phyloP scores from a whole-genome alignment of 768 basidiomycete species.

The Hericium coralloides region DNA sequence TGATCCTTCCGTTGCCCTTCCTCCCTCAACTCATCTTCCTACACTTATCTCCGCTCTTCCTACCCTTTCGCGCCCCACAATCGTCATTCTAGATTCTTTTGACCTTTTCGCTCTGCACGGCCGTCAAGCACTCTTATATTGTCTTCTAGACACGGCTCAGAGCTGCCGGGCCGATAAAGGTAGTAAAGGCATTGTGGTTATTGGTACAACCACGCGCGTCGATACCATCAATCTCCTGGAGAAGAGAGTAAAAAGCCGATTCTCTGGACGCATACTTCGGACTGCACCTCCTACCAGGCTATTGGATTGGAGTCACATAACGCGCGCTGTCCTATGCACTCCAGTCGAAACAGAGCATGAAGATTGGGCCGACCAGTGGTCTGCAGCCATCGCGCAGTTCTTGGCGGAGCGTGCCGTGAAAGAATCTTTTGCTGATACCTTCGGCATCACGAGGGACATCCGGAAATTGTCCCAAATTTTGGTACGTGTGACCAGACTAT shows the following conservation, averaged over 20 bases:
- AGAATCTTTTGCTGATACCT: constrained; percentile 46
- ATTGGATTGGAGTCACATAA: constrained; percentile 41
- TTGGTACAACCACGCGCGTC: constrained; percentile 81
- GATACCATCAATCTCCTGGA: constrained; percentile 87
- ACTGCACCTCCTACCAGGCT: constrained; percentile 52
- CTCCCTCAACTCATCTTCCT: constrained; percentile 64
- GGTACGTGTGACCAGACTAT: constrained; percentile 31
- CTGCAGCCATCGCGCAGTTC: constrained; percentile 44
- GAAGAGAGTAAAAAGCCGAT: constrained; percentile 95
- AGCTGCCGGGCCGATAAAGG: constrained; percentile 56
- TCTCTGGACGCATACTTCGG: constrained; percentile 85
- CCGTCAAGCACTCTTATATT: constrained; percentile 89
- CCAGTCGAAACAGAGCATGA: constrained; percentile 19
- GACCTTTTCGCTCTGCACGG: constrained; percentile 91
- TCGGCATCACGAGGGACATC: constrained; percentile 51
- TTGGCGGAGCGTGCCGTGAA: constrained; percentile 38
- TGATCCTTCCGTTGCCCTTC: constrained; percentile 27
- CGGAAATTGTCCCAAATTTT: constrained; percentile 49
- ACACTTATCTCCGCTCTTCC: constrained; percentile 69
- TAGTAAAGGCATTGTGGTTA: constrained; percentile 67
- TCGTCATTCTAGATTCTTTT: constrained; percentile 86
- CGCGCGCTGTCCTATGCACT: constrained; percentile 36
- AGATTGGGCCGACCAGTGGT: constrained; percentile 64
- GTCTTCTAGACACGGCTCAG: constrained; percentile 90
- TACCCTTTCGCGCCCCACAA: constrained; percentile 67